Percentiles rank a stretch among this genome's conserved stretches.
phyloP scores from a whole-genome alignment of 116 monocot genomes.

The Trichopus zeylanicus region DNA sequence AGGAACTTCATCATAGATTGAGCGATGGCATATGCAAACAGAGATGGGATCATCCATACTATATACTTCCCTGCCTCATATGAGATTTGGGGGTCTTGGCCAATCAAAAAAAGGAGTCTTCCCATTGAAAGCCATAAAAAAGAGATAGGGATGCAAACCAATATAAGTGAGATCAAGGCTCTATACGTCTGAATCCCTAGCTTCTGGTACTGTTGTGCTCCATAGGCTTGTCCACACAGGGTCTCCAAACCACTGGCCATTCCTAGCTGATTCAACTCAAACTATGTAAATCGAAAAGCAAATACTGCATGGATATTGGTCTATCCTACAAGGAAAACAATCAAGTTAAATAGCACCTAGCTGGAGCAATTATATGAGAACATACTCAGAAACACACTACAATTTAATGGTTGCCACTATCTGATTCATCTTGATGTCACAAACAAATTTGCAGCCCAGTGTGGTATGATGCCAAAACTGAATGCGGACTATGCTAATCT shows the following conservation, averaged over 20 bases:
- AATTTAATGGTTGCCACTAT: no score
- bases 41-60: conserved; percentile 32
- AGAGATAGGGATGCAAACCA: conserved; percentile 27
- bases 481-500: no score
- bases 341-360: no score
- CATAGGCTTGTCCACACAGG: conserved; percentile 57
- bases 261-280: conserved; percentile 23
- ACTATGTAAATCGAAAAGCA: background rate
- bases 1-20: conserved; percentile 46
- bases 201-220: conserved; percentile 36
- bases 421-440: no score
- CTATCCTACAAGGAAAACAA: background rate
- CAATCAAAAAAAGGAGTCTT: conserved; percentile 31
- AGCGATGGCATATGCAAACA: conserved; percentile 27
- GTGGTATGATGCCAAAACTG: no score
- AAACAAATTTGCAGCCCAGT: no score
- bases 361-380: no score
- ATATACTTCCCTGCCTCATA: conserved; percentile 39
- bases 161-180: conserved; percentile 28
- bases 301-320: background rate
- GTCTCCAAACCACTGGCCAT: conserved; percentile 63
- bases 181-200: conserved; percentile 39
- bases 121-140: conserved; percentile 35
- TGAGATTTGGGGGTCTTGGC: conserved; percentile 49
- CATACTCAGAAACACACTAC: no score